Evolutionary conservation across 1,284 basidiomycete genomes (phyloP).

Genomic region (Cryptococcus wingfieldii): DNA sequence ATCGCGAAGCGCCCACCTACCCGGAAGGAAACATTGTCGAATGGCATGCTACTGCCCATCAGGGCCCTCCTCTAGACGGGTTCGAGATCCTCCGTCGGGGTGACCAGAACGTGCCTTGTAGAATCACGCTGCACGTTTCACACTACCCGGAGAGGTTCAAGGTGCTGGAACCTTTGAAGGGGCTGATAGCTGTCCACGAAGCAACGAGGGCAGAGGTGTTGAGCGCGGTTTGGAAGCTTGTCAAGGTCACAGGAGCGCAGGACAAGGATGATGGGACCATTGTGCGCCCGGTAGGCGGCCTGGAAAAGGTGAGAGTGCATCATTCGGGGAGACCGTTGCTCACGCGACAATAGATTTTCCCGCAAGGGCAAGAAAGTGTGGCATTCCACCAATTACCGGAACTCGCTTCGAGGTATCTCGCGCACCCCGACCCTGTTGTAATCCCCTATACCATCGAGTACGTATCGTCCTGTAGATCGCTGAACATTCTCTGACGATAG

Average conservation of each 20-base stretch:
- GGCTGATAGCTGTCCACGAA: conserved; percentile 74
- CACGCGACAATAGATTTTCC: conserved; percentile 53
- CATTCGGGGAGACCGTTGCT: neutral
- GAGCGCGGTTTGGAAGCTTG: conserved; percentile 85
- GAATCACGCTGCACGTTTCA: conserved; percentile 75
- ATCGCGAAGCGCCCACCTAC: conserved; percentile 71
- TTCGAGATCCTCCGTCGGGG: conserved; percentile 83
- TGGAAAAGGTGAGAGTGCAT: conserved; percentile 50
- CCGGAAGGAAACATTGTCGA: conserved; percentile 58
- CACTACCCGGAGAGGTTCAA: conserved; percentile 85
- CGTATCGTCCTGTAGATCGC: conserved; percentile 3
- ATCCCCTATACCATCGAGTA: conserved; percentile 63
- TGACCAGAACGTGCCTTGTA: conserved; percentile 68
- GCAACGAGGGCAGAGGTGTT: conserved; percentile 79
- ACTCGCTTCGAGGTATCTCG: conserved; percentile 72
- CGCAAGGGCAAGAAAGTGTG: conserved; percentile 59
- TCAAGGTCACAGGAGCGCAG: conserved; percentile 80
- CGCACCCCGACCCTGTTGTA: conserved; percentile 74
- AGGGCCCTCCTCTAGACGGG: conserved; percentile 66
- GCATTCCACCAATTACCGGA: conserved; percentile 81
- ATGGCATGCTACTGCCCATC: conserved; percentile 58
- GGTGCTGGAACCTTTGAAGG: conserved; percentile 70
- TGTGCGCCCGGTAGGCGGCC: conserved; percentile 69
- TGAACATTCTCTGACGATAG: neutral
- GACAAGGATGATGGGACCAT: conserved; percentile 82